phyloP scores from a whole-genome alignment of 768 basidiomycete species.

The Coprinopsis marcescibilis region DNA sequence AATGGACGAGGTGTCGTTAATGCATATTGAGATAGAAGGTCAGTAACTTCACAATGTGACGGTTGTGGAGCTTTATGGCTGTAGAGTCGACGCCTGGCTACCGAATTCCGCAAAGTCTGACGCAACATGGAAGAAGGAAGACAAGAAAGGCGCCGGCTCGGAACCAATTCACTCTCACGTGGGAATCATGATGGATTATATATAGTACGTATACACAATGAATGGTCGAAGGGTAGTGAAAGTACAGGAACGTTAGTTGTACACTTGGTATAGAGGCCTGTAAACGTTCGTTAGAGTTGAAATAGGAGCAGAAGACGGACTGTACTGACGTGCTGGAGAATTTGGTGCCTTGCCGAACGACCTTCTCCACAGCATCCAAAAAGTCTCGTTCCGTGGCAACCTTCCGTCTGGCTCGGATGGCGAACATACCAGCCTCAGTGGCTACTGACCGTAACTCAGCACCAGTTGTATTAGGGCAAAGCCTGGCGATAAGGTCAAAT shows the following conservation, averaged over 20 bases:
- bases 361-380: constrained; percentile 97
- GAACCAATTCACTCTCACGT: too few species aligned
- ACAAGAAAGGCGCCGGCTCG: too few species aligned
- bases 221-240: not conserved
- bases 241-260: constrained; percentile 56
- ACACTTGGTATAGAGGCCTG: constrained; percentile 88
- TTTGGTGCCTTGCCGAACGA: constrained; percentile 94
- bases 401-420: constrained; percentile 93
- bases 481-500: constrained; percentile 92
- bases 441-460: constrained; percentile 97
- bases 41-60: constrained; percentile 45
- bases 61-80: constrained; percentile 24
- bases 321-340: constrained; percentile 89
- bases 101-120: too few species aligned
- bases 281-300: constrained; percentile 13
- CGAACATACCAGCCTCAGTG: constrained; percentile 99
- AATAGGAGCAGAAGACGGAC: constrained; percentile 7
- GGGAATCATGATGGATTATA: too few species aligned
- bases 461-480: constrained; percentile 97
- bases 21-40: constrained; percentile 59
- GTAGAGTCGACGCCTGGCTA: not conserved
- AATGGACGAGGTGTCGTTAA: constrained; percentile 61
- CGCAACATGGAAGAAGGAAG: not conserved
- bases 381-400: constrained; percentile 98
- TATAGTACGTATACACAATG: not conserved